A percentile compares a stretch with the other conserved stretches of the same genome.
Evolutionary conservation across 768 basidiomycete species (phyloP).

Genomic region (Panellus pusillus): DNA sequence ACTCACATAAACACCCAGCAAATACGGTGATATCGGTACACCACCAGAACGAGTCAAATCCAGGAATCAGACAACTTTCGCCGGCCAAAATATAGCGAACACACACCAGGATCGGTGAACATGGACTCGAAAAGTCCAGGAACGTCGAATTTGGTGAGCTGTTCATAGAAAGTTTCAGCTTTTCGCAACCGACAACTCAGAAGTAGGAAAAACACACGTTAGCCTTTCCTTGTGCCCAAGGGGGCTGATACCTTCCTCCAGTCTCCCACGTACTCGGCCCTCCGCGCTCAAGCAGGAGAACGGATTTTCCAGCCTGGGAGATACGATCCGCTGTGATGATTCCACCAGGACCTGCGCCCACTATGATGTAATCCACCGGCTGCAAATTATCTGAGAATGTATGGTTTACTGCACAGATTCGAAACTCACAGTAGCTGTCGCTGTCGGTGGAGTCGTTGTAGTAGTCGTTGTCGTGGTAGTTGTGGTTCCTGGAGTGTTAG

Average conservation of each 20-base stretch:
- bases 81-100: no score
- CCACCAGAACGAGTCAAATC: constrained; percentile 55
- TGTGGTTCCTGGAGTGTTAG: constrained; percentile 22
- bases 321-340: constrained; percentile 59
- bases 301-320: constrained; percentile 62
- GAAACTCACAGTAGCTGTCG: constrained; percentile 30
- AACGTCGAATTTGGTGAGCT: constrained; percentile 67
- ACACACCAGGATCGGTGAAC: constrained; percentile 46
- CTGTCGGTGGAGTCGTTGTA: constrained; percentile 27
- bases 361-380: constrained; percentile 55
- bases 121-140: constrained; percentile 67
- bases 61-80: no score
- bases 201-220: constrained; percentile 33
- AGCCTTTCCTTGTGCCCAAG: constrained; percentile 44
- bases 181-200: neutral
- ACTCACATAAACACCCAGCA: constrained; percentile 51
- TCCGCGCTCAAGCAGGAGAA: constrained; percentile 62
- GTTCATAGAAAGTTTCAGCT: constrained; percentile 2
- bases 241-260: constrained; percentile 55
- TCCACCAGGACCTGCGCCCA: constrained; percentile 60
- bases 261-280: constrained; percentile 60
- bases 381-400: constrained; percentile 31
- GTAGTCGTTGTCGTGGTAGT: constrained; percentile 36
- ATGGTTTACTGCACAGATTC: constrained; percentile 2
- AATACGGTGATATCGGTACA: constrained; percentile 67